Evolutionary conservation across 2,329 filamentous ascomycete species (phyloP), one percentile per base, ranked within the genome.

Genomic region (Penicillium hordei): DNA sequence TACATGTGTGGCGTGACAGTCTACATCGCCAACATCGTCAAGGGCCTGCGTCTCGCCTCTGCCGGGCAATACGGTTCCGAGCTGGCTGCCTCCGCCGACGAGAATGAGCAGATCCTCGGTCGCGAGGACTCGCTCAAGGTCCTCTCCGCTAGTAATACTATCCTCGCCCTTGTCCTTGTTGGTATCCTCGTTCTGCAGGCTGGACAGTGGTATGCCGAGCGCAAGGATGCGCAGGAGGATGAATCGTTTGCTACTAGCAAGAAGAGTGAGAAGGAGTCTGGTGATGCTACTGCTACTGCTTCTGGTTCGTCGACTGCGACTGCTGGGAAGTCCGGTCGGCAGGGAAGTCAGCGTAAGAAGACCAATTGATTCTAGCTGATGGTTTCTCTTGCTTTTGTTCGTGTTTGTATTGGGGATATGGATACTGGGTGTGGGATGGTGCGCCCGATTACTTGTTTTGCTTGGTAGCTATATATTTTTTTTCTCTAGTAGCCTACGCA

Each of bases 131-230:
- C 87, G 69, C 79, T 99, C 68, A 89, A 91, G 79, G 93, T 99
- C 17, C 81, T 97, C 68, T 87, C 92, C 33, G 94, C 94, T 8
- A 96, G 91, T 75, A 96, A 99, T 77, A 97, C 94, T 3, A 99
- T 99, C 72, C 78, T 97, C 57, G 94, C 93, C 36, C 83, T 99
- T 44, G 91, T 99, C 31, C 78, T 99, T 52, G 88, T 97, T 3
- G 94, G 94, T 5, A 90, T 99, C 10, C 75, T 99, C 64, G 90
- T 97, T 34, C 78, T 99, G 70, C 94, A 99, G 84, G 91, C 91
- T 21, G 94, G 94, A 12, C 91, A 97, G 83, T 97, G 93, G 94
- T 99, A 99, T 79, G 94, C 94, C 27, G 93, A 97, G 83, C 84
- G 90, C 72, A 95, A 95, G 79, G 93, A 97, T 76, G 83, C 83